Conservation (phyloP, 2,329 filamentous ascomycete genomes). For the Fusarium marasasianum region DNA sequence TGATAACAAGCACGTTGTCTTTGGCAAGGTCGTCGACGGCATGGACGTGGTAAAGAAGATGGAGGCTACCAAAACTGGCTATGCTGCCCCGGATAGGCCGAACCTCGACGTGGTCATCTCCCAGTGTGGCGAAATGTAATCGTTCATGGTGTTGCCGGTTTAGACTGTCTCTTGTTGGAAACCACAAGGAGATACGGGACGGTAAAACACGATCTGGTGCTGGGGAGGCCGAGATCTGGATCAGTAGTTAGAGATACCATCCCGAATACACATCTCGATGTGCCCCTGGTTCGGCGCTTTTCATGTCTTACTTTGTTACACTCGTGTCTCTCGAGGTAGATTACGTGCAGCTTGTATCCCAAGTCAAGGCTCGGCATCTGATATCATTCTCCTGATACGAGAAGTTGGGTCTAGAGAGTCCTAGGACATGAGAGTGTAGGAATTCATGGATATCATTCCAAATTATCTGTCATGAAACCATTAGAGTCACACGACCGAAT, state of each 20-base stretch:
- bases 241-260: slow-evolving; percentile 30
- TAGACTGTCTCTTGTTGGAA: neutral
- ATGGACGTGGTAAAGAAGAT: slow-evolving; percentile 94
- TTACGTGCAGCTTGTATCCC: neutral
- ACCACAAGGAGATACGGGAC: neutral
- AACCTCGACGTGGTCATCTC: slow-evolving; percentile 84
- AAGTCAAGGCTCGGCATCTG: neutral
- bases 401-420: neutral
- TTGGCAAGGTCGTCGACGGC: slow-evolving; percentile 88
- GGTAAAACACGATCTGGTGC: neutral
- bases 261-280: slow-evolving; percentile 19
- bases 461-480: neutral
- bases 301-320: slow-evolving; percentile 20
- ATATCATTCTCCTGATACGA: neutral
- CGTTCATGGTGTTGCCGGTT: neutral
- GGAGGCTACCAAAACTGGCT: slow-evolving; percentile 86
- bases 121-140: slow-evolving; percentile 94
- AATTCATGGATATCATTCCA: neutral
- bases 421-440: neutral
- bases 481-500: neutral
- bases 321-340: neutral
- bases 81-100: slow-evolving; percentile 78
- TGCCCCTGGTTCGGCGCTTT: slow-evolving; percentile 27
- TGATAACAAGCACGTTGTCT: slow-evolving; percentile 94
- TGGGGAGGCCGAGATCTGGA: slow-evolving; percentile 16